Percentiles rank a stretch among this genome's conserved stretches.
phyloP scores from a whole-genome alignment of 2,329 filamentous ascomycete species.

The Fusarium cicatricum region DNA sequence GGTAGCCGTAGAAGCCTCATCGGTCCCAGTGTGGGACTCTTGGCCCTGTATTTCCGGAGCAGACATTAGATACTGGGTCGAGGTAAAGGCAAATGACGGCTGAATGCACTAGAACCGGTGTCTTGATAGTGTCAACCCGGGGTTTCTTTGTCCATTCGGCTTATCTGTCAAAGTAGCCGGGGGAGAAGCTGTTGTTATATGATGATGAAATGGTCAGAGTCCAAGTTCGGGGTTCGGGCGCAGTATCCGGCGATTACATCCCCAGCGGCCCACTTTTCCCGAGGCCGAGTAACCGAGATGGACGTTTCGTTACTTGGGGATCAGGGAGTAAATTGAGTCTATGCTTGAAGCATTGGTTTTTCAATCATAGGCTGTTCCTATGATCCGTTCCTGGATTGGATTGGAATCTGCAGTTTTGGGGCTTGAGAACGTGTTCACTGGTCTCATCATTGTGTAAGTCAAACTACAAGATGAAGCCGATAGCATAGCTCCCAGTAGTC shows the following conservation, averaged over 20 bases:
- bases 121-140: slow-evolving; percentile 2
- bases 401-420: too few relatives aligned
- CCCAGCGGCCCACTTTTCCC: slow-evolving; percentile 7
- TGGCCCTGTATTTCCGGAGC: neutral
- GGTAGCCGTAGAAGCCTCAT: slow-evolving; percentile 1
- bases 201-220: neutral
- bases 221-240: too few relatives aligned
- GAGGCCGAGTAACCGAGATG: slow-evolving; percentile 10
- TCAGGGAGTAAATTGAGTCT: neutral
- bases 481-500: neutral
- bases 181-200: slow-evolving; percentile 4
- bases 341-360: neutral
- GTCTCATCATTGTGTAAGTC: neutral
- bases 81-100: neutral
- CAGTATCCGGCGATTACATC: neutral
- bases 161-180: slow-evolving; percentile 26
- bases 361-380: neutral
- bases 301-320: neutral
- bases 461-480: neutral
- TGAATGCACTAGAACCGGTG: slow-evolving; percentile 1
- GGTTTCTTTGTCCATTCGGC: neutral
- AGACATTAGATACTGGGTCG: slow-evolving; percentile 5
- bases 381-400: too few relatives aligned
- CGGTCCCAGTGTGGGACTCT: slow-evolving; percentile 5
- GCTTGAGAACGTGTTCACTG: neutral